Evolutionary conservation across 495 filamentous ascomycete genomes (phyloP), one percentile per base, ranked within the genome.

Genomic region (Neurospora sp.): DNA sequence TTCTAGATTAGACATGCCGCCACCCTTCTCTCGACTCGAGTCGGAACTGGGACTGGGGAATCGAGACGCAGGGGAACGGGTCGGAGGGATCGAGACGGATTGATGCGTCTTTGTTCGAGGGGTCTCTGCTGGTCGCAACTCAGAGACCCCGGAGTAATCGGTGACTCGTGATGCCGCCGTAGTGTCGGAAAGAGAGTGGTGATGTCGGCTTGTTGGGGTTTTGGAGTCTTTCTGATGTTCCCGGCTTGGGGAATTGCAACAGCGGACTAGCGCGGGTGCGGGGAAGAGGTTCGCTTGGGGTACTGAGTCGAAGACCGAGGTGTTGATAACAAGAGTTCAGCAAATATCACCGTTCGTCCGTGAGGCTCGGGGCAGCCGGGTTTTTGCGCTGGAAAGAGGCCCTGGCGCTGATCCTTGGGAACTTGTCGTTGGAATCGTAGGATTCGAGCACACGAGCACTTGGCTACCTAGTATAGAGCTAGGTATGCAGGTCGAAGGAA

Each of bases 1-100:
- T 76, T 65, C 53, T 18, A 65, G 14, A 65, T 83, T 83, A 81
- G 84, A 85, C 84, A 86, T 85, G 72, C 82, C 84, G 79, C 77
- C 69, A 37, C 72, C 40, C 53, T 48, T 61, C 69, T 70, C 53
- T 73, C 45, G 69, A 73, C 71, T 76, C 69, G 68, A 72, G 77
- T 76, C 9, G 59, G 71, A 38, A 41, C 45, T 61, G 73, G n/a
- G 35, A 71, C 48, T 42, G 61, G 27, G 14, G 27, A 65, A 65
- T 65, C 53, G 27, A 18, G 53, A 65, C 53, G 68, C 40, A 20
- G 40, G 68, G 69, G 39, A 61, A 71, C 72, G 74, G 75, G 76
- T 75, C 42, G 18, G 18, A 76, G 80, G 79, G 78, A 75, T 76
- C 76, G 76, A 75, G 74, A 69, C 39, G 70, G 72, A 20, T 35